A percentile compares a stretch with the other conserved stretches of the same genome.
Evolutionary conservation across 148 eudicot genomes (phyloP).

Genomic region (Fallopia convolvulus): DNA sequence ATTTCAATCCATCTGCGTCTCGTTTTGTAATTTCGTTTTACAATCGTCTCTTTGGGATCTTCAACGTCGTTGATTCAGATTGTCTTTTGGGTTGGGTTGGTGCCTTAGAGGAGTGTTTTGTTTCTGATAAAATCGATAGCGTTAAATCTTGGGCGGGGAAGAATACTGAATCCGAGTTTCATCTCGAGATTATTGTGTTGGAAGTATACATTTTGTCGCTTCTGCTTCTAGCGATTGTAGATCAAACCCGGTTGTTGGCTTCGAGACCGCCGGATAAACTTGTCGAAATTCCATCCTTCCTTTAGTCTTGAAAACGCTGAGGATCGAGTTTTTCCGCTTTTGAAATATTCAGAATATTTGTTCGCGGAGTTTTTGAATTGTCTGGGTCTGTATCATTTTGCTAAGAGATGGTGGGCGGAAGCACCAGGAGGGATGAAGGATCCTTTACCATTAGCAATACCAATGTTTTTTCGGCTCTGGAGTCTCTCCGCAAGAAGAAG

Average conservation of each 20-base stretch:
- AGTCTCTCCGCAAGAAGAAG: slow-evolving; percentile 77
- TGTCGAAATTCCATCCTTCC: not conserved
- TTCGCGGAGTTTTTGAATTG: not conserved
- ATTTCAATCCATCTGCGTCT: not conserved
- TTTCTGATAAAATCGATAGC: not conserved
- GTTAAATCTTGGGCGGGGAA: not conserved
- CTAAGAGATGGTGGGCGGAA: slow-evolving; percentile 57
- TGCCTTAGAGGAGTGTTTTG: not conserved
- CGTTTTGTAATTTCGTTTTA: not conserved
- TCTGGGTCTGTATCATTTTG: slow-evolving; percentile 3
- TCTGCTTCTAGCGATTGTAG: not conserved
- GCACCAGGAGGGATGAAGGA: slow-evolving; percentile 45
- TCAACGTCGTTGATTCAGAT: not conserved
- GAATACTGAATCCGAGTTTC: not conserved
- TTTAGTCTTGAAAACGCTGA: not conserved
- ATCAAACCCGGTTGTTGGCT: not conserved
- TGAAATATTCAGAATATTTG: not conserved
- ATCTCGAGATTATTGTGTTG: not conserved
- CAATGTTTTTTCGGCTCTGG: slow-evolving; percentile 86
- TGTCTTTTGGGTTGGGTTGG: not conserved
- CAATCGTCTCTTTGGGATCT: not conserved
- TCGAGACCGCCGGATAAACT: not conserved
- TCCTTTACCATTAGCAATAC: slow-evolving; percentile 52
- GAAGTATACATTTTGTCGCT: not conserved
- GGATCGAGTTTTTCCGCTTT: not conserved